Evolutionary conservation across 768 basidiomycete species (phyloP).

Genomic region (Boletus eberwhitei): DNA sequence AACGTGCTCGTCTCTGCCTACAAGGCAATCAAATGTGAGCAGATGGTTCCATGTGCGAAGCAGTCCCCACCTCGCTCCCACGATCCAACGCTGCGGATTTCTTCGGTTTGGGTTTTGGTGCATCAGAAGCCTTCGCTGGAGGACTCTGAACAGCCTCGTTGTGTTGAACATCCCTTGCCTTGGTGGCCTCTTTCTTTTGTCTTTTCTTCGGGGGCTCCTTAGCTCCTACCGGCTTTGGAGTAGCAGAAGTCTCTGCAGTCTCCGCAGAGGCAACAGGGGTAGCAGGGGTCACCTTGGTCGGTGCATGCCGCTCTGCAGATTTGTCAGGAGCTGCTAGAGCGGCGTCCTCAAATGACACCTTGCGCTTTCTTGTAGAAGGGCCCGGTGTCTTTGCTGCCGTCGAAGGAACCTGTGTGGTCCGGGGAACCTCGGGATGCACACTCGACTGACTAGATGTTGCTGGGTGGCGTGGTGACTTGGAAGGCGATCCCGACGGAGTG

Average conservation of each 20-base stretch:
- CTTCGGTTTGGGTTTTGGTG: background rate
- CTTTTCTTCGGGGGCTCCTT: constrained; percentile 20
- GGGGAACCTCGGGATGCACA: background rate
- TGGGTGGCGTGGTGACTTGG: background rate
- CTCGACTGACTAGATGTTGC: background rate
- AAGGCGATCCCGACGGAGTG: background rate
- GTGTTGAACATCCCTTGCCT: constrained; percentile 3
- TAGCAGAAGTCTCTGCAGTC: background rate
- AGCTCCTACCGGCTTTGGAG: background rate
- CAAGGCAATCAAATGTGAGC: constrained; percentile 2
- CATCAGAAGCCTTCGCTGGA: constrained; percentile 7
- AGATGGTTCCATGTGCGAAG: background rate
- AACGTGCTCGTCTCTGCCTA: constrained; percentile 6
- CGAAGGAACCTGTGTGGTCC: background rate
- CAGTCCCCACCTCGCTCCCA: constrained; percentile 11
- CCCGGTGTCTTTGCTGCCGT: background rate
- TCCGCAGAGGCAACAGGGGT: background rate
- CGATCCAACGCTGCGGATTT: constrained; percentile 3
- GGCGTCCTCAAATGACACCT: constrained; percentile 9
- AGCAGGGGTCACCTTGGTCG: constrained; percentile 6
- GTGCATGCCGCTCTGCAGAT: background rate
- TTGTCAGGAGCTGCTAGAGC: background rate
- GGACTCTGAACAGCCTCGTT: background rate
- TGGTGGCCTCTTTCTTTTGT: constrained; percentile 4
- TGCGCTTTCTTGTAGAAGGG: constrained; percentile 27